phyloP scores from a whole-genome alignment of 2,329 filamentous ascomycete genomes.

The Xylariaceae sp. region DNA sequence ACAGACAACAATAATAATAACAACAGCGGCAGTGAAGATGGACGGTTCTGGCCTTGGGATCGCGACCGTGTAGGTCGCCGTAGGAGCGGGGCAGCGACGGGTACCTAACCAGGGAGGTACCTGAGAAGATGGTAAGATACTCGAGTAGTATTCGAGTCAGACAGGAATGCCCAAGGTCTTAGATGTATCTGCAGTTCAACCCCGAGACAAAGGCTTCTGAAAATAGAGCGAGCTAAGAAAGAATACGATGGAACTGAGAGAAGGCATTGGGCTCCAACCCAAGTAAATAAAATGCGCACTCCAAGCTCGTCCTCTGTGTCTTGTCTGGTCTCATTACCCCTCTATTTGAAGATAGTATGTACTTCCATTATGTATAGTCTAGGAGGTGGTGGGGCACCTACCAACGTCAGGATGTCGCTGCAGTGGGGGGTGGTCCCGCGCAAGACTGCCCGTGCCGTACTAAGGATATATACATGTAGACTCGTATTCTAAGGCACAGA shows the following conservation, averaged over 20 bases:
- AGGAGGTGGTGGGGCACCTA: no score
- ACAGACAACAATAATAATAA: conserved; percentile 16
- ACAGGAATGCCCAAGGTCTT: neutral
- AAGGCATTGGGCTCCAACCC: neutral
- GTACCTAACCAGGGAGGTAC: conserved; percentile 8
- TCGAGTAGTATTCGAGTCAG: no score
- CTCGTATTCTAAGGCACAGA: neutral
- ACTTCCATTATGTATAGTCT: no score
- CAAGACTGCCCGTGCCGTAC: no score
- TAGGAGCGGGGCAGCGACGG: conserved; percentile 16
- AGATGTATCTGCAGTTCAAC: neutral
- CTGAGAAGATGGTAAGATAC: neutral
- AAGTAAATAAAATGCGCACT: neutral
- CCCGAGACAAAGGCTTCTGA: neutral
- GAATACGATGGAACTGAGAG: neutral
- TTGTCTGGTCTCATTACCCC: conserved; percentile 8
- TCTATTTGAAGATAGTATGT: conserved; percentile 12
- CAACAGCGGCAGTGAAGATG: conserved; percentile 11
- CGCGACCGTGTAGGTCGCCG: conserved; percentile 16
- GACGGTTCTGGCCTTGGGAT: conserved; percentile 20
- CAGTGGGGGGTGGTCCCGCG: no score
- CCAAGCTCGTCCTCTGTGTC: no score
- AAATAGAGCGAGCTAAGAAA: neutral
- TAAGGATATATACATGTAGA: neutral
- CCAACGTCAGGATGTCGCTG: neutral